Evolutionary conservation across 2,329 filamentous ascomycete genomes (phyloP).

Genomic region (Ceratocystis cubensis): DNA sequence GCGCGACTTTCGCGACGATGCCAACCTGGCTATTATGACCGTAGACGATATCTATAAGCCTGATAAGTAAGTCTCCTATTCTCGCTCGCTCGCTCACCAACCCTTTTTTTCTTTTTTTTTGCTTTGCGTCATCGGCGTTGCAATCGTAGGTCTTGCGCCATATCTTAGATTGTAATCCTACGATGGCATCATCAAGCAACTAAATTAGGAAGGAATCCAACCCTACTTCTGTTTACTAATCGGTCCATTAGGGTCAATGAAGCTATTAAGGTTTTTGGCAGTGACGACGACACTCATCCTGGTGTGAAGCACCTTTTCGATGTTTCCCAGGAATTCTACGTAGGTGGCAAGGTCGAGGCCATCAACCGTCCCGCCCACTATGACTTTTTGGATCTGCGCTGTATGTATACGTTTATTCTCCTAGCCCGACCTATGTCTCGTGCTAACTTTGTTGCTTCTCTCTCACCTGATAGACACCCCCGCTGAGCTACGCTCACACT

Average conservation of each 20-base stretch:
- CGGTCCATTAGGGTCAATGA: conserved; percentile 55
- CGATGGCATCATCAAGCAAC: conserved; percentile 20
- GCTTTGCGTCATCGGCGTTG: conserved; percentile 12
- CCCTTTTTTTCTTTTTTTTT: conserved; percentile 1
- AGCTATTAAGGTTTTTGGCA: conserved; percentile 88
- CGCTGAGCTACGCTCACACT: conserved; percentile 86
- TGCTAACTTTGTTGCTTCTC: conserved; percentile 20
- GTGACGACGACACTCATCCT: conserved; percentile 77
- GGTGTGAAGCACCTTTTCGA: conserved; percentile 82
- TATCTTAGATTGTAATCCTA: conserved; percentile 17
- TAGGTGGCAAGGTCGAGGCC: conserved; percentile 91
- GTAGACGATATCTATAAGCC: conserved; percentile 92
- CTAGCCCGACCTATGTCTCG: neutral
- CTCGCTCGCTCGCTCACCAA: neutral
- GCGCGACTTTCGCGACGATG: conserved; percentile 90
- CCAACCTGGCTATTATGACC: conserved; percentile 88
- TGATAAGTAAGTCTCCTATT: conserved; percentile 55
- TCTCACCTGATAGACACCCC: conserved; percentile 55
- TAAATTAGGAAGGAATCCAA: conserved; percentile 9
- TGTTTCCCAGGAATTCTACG: conserved; percentile 73
- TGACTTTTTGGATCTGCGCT: conserved; percentile 93
- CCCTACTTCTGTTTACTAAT: conserved; percentile 21
- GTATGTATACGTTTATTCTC: conserved; percentile 38
- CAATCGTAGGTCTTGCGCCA: conserved; percentile 3
- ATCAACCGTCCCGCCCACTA: conserved; percentile 95